A percentile compares a stretch with the other conserved stretches of the same genome.
Conservation (phyloP, 2,329 filamentous ascomycete genomes). For the Hypoxylon sp. region DNA sequence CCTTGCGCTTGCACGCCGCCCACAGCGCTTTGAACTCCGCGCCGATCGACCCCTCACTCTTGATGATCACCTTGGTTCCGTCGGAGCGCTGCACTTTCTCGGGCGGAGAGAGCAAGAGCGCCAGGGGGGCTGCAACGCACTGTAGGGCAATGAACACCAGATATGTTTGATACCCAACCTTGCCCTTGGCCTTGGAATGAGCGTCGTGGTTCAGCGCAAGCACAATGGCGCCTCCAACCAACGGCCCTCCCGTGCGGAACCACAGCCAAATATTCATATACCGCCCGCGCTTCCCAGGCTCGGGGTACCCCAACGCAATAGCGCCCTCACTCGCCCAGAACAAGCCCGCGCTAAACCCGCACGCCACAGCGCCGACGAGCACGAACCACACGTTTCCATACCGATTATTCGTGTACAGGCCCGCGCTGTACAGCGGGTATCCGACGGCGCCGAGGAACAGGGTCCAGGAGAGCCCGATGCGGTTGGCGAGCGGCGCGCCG, state of each 20-base stretch:
- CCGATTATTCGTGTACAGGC: slow-evolving; percentile 59
- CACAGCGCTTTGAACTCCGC: slow-evolving; percentile 74
- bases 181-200: slow-evolving; percentile 62
- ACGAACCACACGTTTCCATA: slow-evolving; percentile 74
- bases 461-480: slow-evolving; percentile 53
- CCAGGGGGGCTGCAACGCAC: slow-evolving; percentile 73
- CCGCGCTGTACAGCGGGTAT: slow-evolving; percentile 56
- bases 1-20: slow-evolving; percentile 75
- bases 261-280: slow-evolving; percentile 79
- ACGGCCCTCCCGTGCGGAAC: slow-evolving; percentile 67
- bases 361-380: slow-evolving; percentile 76
- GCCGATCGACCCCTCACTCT: slow-evolving; percentile 71
- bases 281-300: slow-evolving; percentile 75
- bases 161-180: slow-evolving; percentile 78
- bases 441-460: slow-evolving; percentile 55
- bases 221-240: slow-evolving; percentile 80
- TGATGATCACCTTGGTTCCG: slow-evolving; percentile 72
- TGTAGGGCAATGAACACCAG: slow-evolving; percentile 80
- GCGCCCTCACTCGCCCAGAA: slow-evolving; percentile 85
- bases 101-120: slow-evolving; percentile 73
- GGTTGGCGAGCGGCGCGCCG: slow-evolving; percentile 55
- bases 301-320: slow-evolving; percentile 79
- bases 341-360: slow-evolving; percentile 78
- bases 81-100: slow-evolving; percentile 76
- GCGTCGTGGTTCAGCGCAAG: slow-evolving; percentile 74